phyloP scores from a whole-genome alignment of 1,139 yeast species.

The Taphrina deformans region DNA sequence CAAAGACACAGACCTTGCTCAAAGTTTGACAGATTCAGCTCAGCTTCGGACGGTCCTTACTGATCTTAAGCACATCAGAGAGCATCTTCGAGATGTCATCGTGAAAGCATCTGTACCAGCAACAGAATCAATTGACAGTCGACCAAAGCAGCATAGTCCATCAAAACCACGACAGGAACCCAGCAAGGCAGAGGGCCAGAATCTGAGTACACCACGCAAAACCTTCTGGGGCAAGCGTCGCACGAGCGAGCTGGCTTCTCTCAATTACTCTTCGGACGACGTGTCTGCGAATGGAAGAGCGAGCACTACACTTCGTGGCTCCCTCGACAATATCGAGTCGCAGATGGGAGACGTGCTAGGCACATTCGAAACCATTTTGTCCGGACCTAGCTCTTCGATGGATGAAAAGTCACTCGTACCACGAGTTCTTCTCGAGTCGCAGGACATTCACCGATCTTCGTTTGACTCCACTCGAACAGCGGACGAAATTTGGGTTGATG shows the following conservation, averaged over 20 bases:
- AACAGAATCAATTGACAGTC: not conserved
- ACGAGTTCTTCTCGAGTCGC: not conserved
- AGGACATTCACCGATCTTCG: slow-evolving; percentile 4
- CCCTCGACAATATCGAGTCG: not conserved
- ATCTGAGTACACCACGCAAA: not conserved
- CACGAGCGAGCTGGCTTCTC: slow-evolving; percentile 4
- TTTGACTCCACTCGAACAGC: slow-evolving; percentile 15
- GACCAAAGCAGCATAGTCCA: not conserved
- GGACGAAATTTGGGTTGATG: slow-evolving; percentile 25
- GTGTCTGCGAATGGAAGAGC: not conserved
- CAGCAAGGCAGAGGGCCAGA: not conserved
- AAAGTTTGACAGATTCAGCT: not conserved
- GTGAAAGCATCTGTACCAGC: not conserved
- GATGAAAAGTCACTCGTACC: not conserved
- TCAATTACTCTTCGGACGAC: not conserved
- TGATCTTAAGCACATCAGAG: not conserved
- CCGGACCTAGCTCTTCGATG: not conserved
- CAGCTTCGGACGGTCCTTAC: not conserved
- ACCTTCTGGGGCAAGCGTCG: slow-evolving; percentile 5
- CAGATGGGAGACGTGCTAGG: not conserved
- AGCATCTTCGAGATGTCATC: not conserved
- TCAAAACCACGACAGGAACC: not conserved
- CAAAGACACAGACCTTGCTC: not conserved
- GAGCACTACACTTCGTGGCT: not conserved
- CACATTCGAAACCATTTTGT: not conserved